Evolutionary conservation across 1,139 yeast species (phyloP).

Genomic region (Lodderomyces orthopsilosis): DNA sequence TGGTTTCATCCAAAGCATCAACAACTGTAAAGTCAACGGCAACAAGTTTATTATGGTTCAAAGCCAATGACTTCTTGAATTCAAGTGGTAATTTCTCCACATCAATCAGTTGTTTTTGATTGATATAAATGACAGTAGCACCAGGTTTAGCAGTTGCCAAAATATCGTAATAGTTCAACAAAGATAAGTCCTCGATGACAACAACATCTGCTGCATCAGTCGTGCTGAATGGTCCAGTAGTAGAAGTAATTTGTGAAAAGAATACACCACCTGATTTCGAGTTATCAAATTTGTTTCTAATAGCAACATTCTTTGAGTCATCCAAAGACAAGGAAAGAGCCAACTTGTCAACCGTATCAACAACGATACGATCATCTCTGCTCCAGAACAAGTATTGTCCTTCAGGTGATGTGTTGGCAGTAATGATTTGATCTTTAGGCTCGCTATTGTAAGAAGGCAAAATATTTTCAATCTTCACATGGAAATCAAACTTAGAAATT

Average conservation of each 20-base stretch:
- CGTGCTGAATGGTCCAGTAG: conserved; percentile 31
- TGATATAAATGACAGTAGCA: conserved; percentile 54
- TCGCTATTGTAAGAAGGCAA: conserved; percentile 11
- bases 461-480: conserved; percentile 26
- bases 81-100: conserved; percentile 51
- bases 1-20: conserved; percentile 44
- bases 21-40: conserved; percentile 60
- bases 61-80: conserved; percentile 55
- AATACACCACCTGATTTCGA: conserved; percentile 70
- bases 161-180: conserved; percentile 59
- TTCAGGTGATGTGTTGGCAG: conserved; percentile 43
- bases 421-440: conserved; percentile 19
- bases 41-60: conserved; percentile 50
- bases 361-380: conserved; percentile 55
- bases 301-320: conserved; percentile 49
- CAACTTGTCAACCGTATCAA: conserved; percentile 60
- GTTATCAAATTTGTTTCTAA: conserved; percentile 71
- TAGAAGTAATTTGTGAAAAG: conserved; percentile 66
- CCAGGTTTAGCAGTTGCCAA: conserved; percentile 57
- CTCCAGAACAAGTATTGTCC: conserved; percentile 68
- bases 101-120: conserved; percentile 33
- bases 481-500: conserved; percentile 36
- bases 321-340: conserved; percentile 74
- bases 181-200: conserved; percentile 55
- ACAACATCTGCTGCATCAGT: conserved; percentile 62